phyloP scores from a whole-genome alignment of 2,329 filamentous ascomycete species.

The Fusarium veterinarium region DNA sequence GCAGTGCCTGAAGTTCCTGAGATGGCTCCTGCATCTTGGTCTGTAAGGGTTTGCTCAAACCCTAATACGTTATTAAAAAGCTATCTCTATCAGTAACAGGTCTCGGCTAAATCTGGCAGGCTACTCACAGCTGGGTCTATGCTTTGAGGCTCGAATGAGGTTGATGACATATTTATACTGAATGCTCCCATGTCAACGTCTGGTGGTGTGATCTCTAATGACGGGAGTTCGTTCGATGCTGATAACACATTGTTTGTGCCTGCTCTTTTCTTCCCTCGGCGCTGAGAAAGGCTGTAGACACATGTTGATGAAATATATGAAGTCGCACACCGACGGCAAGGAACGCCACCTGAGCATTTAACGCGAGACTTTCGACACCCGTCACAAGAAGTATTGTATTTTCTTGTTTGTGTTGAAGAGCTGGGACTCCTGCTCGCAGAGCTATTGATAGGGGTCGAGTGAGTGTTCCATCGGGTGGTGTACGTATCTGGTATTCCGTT shows the following conservation, averaged over 20 bases:
- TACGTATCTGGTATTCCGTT: neutral
- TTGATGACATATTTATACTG: neutral
- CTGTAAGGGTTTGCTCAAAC: neutral
- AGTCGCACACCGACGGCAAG: neutral
- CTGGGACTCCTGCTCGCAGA: neutral
- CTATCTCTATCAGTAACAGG: neutral
- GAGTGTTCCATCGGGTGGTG: conserved; percentile 2
- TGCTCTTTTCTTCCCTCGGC: conserved; percentile 9
- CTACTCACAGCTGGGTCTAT: neutral
- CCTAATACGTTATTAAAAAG: neutral
- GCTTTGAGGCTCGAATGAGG: too few species aligned
- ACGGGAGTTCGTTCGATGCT: fast-evolving
- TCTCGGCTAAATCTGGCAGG: too few species aligned
- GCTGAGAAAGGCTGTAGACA: conserved; percentile 7
- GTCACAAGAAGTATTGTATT: conserved; percentile 20
- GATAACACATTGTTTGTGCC: neutral
- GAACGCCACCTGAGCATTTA: conserved; percentile 5
- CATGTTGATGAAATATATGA: neutral
- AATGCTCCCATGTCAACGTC: neutral
- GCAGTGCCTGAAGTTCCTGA: neutral
- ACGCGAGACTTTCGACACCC: conserved; percentile 14
- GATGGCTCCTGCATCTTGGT: fast-evolving
- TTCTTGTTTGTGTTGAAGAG: neutral
- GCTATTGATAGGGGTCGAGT: neutral
- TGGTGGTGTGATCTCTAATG: neutral